Evolutionary conservation across 164 flowering plant genomes (phyloP).

Genomic region (Warburgia ugandensis): DNA sequence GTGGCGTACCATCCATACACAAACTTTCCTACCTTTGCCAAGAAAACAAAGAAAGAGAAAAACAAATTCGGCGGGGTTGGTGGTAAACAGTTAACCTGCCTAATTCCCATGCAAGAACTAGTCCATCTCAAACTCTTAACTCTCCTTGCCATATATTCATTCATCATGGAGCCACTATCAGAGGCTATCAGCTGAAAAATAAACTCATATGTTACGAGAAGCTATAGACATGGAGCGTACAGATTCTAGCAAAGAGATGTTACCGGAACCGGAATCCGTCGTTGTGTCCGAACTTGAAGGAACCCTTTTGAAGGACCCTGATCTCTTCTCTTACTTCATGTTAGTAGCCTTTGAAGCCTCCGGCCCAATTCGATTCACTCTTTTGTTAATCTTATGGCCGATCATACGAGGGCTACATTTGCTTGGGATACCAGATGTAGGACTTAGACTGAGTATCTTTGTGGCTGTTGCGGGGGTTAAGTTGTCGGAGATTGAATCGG

Average conservation of each 20-base stretch:
- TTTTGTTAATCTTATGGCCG: conserved; percentile 68
- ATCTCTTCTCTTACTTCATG: conserved; percentile 90
- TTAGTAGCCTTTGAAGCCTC: conserved; percentile 86
- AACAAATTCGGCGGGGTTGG: conserved; percentile 14
- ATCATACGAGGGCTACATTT: conserved; percentile 37
- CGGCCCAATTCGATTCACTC: conserved; percentile 61
- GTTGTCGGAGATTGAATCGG: conserved; percentile 64
- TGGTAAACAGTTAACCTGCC: conserved; percentile 50
- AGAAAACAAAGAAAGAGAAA: neutral
- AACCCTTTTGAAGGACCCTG: conserved; percentile 43
- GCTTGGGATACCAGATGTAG: conserved; percentile 34
- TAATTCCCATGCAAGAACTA: conserved; percentile 2
- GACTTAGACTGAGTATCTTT: conserved; percentile 56
- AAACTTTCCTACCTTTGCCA: conserved; percentile 11
- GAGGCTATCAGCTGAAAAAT: too few species aligned
- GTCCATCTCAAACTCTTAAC: neutral
- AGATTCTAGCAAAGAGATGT: neutral
- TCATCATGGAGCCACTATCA: too few species aligned
- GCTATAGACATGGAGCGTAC: conserved; percentile 2
- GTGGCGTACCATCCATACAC: conserved; percentile 34
- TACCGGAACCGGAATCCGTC: conserved; percentile 31
- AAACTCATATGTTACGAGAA: too few species aligned
- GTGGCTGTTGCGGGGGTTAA: conserved; percentile 56
- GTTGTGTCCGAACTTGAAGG: conserved; percentile 85
- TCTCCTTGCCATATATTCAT: neutral